Evolutionary conservation across 306 rosid species (phyloP).

Genomic region (Rubus idaeus): DNA sequence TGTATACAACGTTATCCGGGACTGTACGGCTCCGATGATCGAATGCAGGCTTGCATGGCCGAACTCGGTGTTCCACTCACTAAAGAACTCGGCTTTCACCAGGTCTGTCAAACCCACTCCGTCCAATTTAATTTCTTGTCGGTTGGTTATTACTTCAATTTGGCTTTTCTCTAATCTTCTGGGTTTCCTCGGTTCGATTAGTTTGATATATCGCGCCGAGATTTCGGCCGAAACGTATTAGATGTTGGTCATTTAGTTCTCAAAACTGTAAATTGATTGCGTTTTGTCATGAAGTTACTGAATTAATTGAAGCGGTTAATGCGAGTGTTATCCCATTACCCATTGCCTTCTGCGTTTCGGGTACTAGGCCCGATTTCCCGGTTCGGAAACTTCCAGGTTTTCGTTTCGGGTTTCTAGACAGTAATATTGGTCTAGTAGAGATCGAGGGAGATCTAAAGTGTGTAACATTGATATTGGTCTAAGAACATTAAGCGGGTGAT

Average conservation of each 20-base stretch:
- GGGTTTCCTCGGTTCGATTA: not conserved
- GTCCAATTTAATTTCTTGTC: constrained; percentile 18
- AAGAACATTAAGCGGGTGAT: not conserved
- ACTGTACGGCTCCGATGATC: constrained; percentile 92
- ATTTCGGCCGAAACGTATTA: not conserved
- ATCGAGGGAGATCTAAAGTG: not conserved
- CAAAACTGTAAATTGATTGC: not conserved
- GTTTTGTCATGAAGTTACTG: not conserved
- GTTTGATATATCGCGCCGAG: not conserved
- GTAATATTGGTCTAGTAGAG: not conserved
- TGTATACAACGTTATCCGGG: constrained; percentile 83
- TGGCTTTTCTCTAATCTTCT: too few relatives aligned
- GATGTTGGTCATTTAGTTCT: not conserved
- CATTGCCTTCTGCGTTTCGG: not conserved
- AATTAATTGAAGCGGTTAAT: not conserved
- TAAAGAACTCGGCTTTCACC: constrained; percentile 92
- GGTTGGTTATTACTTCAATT: not conserved
- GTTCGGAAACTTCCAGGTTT: not conserved
- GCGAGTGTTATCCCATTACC: not conserved
- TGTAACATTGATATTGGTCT: not conserved
- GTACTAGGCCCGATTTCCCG: not conserved
- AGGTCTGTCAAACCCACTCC: constrained; percentile 36
- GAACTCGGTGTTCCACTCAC: constrained; percentile 99
- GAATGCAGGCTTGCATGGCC: constrained; percentile 99
- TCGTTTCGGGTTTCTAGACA: not conserved